Percentiles rank a stretch among this genome's conserved stretches.
phyloP scores from a whole-genome alignment of 2,329 filamentous ascomycete species.

The Lomentospora prolificans region DNA sequence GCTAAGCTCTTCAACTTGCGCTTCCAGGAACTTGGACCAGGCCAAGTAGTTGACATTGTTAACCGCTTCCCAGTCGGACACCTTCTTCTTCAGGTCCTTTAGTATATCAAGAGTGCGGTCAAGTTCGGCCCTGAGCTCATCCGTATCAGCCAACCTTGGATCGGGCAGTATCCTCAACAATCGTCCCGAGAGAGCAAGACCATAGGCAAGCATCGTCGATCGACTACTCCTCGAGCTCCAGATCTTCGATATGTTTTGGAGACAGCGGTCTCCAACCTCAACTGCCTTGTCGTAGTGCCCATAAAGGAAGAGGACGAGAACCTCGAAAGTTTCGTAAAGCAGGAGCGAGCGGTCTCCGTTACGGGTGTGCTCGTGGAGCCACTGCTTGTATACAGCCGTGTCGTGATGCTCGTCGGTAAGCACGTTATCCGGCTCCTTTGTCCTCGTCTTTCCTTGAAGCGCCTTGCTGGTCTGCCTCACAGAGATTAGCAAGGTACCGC shows the following conservation, averaged over 20 bases:
- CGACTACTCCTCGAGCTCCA: slow-evolving; percentile 53
- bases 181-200: slow-evolving; percentile 43
- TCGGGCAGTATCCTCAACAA: slow-evolving; percentile 40
- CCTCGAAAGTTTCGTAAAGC: slow-evolving; percentile 59
- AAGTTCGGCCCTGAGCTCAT: slow-evolving; percentile 23
- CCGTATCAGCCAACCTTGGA: slow-evolving; percentile 20
- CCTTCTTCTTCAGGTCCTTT: slow-evolving; percentile 44
- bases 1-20: slow-evolving; percentile 56
- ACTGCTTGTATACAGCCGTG: slow-evolving; percentile 47
- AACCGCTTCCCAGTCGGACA: slow-evolving; percentile 53
- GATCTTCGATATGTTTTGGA: slow-evolving; percentile 36
- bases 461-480: slow-evolving; percentile 58
- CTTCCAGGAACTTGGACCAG: slow-evolving; percentile 59
- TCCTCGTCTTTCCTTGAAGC: slow-evolving; percentile 62
- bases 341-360: slow-evolving; percentile 56
- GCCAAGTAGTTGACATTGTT: slow-evolving; percentile 62
- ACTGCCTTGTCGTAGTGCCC: slow-evolving; percentile 52
- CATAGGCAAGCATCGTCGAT: slow-evolving; percentile 49
- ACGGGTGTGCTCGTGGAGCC: slow-evolving; percentile 38
- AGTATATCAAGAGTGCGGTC: slow-evolving; percentile 43
- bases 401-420: slow-evolving; percentile 62
- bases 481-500: slow-evolving; percentile 58
- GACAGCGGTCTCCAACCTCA: slow-evolving; percentile 42
- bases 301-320: slow-evolving; percentile 52
- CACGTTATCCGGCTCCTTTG: slow-evolving; percentile 39